Evolutionary conservation across 2,329 filamentous ascomycete genomes (phyloP).

Genomic region (Paraphoma sp.): DNA sequence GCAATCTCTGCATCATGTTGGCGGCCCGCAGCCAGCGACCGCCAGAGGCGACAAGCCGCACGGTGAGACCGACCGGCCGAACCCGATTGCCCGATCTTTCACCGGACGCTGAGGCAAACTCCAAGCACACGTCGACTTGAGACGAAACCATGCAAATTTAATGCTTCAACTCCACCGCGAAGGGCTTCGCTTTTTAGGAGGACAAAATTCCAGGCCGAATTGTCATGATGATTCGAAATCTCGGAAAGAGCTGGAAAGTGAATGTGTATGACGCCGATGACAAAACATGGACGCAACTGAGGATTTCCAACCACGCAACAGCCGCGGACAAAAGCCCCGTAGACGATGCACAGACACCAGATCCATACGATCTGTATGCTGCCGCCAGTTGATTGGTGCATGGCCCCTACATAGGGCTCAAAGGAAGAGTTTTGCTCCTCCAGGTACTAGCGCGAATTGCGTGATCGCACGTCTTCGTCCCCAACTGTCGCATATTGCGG

Average conservation of each 20-base stretch:
- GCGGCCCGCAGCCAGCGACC: slow-evolving; percentile 8
- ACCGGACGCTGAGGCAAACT: slow-evolving; percentile 6
- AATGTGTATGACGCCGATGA: slow-evolving; percentile 22
- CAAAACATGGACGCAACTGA: slow-evolving; percentile 16
- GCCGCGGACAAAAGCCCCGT: slow-evolving; percentile 8
- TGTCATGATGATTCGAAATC: slow-evolving; percentile 5
- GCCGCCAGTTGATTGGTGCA: slow-evolving; percentile 26
- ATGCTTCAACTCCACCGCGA: background rate
- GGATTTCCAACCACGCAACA: slow-evolving; percentile 18
- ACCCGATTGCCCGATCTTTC: slow-evolving; percentile 6
- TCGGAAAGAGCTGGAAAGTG: background rate
- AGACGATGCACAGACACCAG: slow-evolving; percentile 8
- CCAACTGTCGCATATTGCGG: slow-evolving; percentile 35
- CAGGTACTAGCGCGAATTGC: slow-evolving; percentile 40
- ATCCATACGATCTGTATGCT: slow-evolving; percentile 8
- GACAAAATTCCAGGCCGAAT: background rate
- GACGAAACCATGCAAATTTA: background rate
- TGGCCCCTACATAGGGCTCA: slow-evolving; percentile 25
- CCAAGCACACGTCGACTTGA: slow-evolving; percentile 13
- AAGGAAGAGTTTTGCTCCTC: slow-evolving; percentile 29
- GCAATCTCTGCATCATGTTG: slow-evolving; percentile 4
- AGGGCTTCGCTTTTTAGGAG: background rate
- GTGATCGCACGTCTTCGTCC: slow-evolving; percentile 42
- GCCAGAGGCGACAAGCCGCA: slow-evolving; percentile 15
- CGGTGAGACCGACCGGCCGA: slow-evolving; percentile 16